Percentiles rank a stretch among this genome's conserved stretches.
Evolutionary conservation across 2,329 filamentous ascomycete species (phyloP).

Genomic region (Scleromitrula shiraiana): DNA sequence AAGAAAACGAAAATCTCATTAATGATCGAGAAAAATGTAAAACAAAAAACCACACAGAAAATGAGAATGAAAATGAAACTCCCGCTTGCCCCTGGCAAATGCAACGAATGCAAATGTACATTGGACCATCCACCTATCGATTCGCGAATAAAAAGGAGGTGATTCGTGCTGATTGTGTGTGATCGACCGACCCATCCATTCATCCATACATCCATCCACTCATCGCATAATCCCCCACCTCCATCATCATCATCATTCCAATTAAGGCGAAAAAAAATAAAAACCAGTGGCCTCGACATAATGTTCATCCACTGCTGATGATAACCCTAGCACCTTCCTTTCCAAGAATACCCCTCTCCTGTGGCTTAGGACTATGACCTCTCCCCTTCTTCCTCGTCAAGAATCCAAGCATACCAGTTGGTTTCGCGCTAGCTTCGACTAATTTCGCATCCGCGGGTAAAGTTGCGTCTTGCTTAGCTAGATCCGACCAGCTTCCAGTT

Average conservation of each 20-base stretch:
- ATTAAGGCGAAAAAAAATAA: no score
- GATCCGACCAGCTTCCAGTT: conserved; percentile 81
- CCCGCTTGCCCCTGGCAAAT: conserved; percentile 4
- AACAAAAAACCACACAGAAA: no score
- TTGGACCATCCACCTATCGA: no score
- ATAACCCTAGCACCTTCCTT: conserved; percentile 88
- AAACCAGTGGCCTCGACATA: no score
- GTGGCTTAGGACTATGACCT: conserved; percentile 87
- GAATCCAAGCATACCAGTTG: conserved; percentile 85
- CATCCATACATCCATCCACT: no score
- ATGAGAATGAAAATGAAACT: no score
- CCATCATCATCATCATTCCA: no score
- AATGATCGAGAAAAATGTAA: not conserved
- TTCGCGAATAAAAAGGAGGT: no score
- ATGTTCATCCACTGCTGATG: conserved; percentile 42
- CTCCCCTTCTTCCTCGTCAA: conserved; percentile 82
- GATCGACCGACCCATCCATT: no score
- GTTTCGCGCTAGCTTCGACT: conserved; percentile 42
- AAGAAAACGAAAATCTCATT: conserved; percentile 1
- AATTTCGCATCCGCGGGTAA: conserved; percentile 59
- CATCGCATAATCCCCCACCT: no score
- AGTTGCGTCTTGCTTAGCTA: conserved; percentile 76
- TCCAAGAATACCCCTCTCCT: conserved; percentile 84
- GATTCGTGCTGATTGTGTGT: no score
- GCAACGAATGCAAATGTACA: conserved; percentile 5